Percentiles rank a stretch among this genome's conserved stretches.
These are phyloP conservation scores for Tremella mesenterica DNA, from an alignment of 768 basidiomycete genomes.

Conservation along the genomic window DNA sequence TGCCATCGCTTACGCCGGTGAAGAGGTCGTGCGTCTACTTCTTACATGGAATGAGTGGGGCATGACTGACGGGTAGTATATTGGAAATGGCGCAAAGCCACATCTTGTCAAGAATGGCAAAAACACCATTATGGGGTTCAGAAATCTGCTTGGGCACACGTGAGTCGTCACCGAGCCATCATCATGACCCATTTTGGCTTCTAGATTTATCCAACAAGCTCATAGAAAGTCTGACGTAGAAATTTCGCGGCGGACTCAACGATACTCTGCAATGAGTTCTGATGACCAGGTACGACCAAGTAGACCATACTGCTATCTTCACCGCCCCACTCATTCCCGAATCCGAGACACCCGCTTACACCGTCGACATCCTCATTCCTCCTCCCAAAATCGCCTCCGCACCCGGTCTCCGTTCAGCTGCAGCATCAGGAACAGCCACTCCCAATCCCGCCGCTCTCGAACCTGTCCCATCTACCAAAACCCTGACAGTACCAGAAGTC, in stretches of 20 bases:
- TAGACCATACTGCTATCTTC: conserved; percentile 43
- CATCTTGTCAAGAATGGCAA: conserved; percentile 90
- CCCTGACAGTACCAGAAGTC: conserved; percentile 73
- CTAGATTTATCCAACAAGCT: too few species aligned
- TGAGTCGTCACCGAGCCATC: too few species aligned
- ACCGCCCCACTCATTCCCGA: conserved; percentile 63
- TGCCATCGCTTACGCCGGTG: conserved; percentile 80
- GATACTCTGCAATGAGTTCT: conserved; percentile 4
- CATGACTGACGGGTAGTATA: conserved; percentile 56
- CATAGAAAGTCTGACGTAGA: too few species aligned
- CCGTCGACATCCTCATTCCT: conserved; percentile 68
- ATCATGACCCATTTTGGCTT: too few species aligned
- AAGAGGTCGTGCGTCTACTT: conserved; percentile 66
- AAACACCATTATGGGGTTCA: conserved; percentile 92
- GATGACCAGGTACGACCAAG: conserved; percentile 43
- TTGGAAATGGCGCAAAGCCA: conserved; percentile 85
- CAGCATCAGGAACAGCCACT: conserved; percentile 42
- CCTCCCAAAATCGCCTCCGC: conserved; percentile 50
- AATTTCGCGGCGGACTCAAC: too few species aligned
- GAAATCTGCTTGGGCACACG: conserved; percentile 88
- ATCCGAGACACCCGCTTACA: conserved; percentile 62
- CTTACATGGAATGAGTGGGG: background rate
- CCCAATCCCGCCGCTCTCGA: conserved; percentile 48
- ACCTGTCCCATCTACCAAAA: conserved; percentile 56
- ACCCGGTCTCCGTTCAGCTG: conserved; percentile 48